Evolutionary conservation across 164 flowering plant species (phyloP), one percentile per base, ranked within the genome.

Genomic region (Vitis amurensis): DNA sequence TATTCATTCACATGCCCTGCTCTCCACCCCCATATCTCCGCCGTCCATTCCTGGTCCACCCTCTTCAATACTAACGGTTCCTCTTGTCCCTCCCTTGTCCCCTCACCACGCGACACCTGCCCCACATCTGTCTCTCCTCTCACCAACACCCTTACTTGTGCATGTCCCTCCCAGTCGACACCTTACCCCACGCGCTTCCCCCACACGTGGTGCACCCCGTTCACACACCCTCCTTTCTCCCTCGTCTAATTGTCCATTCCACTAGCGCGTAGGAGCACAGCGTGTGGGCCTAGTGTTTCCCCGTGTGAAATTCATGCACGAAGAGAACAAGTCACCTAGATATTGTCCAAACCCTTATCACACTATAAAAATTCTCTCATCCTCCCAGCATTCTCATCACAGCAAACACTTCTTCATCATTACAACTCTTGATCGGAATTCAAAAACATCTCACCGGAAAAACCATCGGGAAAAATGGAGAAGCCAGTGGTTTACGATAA

Each of bases 51-150:
- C 19, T 19, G 67, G 70, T 61, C 74, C 71, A 31, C 63, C 17
- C 68, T 64, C 62, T 73, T 81, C 79, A 73, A 76, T 71, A 55
- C 74, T 68, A 61, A 69, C 61, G 86, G 84, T 72, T 74, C 55
- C 60, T 63, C 69, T 68, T 83, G 87, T 80, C 80, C 70, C 77
- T 48, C 56, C 74, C 52, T 29, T 86, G 89, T 83, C 77, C 82
- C 87, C 84, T 70, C 37, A 66, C 29, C 47, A 11, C 0, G 7
- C 47, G 48, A 50, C 89, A 81, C 53, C 64, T 29, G 53, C 79
- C 78, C 78, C 68, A 69, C 66, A 68, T 37, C 49, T 80, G 85
- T 71, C 68, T 27, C 78, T 60, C 70, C 15, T 67, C 56, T 77
- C 62, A 79, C 82, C 78, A 68, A 76, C 86, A 83, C 8, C 74